Evolutionary conservation across 768 basidiomycete genomes (phyloP).

Genomic region (Nevesoporus exiguus): DNA sequence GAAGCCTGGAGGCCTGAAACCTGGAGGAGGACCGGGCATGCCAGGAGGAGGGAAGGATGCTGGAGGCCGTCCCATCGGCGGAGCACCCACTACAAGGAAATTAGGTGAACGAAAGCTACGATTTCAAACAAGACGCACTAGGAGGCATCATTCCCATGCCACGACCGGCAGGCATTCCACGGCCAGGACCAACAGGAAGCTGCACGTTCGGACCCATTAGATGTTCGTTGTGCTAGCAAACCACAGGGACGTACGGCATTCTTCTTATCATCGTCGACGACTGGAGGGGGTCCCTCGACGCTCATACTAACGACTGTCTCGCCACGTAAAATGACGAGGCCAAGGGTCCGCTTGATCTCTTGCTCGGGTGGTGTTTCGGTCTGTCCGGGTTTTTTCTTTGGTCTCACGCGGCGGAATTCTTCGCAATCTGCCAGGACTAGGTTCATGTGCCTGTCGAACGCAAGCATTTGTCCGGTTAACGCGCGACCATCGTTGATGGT

Average conservation of each 20-base stretch:
- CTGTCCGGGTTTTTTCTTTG: conserved; percentile 87
- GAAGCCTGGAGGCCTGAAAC: conserved; percentile 82
- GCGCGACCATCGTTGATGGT: conserved; percentile 97
- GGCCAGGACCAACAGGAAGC: conserved; percentile 87
- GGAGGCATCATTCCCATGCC: conserved; percentile 96
- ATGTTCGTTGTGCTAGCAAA: conserved; percentile 4
- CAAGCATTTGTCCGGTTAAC: conserved; percentile 97
- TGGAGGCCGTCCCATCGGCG: conserved; percentile 63
- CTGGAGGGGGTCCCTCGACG: conserved; percentile 94
- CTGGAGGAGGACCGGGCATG: conserved; percentile 84
- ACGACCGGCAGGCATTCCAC: conserved; percentile 93
- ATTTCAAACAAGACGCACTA: conserved; percentile 42
- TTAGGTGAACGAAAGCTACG: conserved; percentile 17
- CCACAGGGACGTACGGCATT: conserved; percentile 52
- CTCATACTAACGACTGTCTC: conserved; percentile 94
- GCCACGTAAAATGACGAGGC: conserved; percentile 94
- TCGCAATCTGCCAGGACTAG: conserved; percentile 97
- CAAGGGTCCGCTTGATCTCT: conserved; percentile 94
- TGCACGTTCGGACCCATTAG: conserved; percentile 33
- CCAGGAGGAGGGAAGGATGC: conserved; percentile 63
- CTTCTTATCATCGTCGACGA: conserved; percentile 87
- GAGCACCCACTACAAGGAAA: conserved; percentile 49
- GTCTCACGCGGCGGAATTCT: conserved; percentile 89
- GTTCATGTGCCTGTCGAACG: conserved; percentile 99
- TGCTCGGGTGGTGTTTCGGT: conserved; percentile 70